Base-by-base conservation (phyloP, 1,284 basidiomycete genomes). In the Boletus sp. region DNA sequence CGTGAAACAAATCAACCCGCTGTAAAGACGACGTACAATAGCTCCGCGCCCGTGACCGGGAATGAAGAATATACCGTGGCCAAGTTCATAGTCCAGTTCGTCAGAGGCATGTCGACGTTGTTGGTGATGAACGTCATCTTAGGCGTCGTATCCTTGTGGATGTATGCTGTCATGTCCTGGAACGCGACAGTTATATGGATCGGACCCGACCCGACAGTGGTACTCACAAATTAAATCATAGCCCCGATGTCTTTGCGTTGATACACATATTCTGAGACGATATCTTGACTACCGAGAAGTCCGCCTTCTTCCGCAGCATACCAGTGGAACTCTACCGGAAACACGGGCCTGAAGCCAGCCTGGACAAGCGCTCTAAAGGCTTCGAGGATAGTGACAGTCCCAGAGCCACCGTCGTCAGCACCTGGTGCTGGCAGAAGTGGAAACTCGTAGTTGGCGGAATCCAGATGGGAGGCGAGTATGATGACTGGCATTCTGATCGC, bases 141-240 rank as follows among this genome's bases (percentile, higher is more conserved):
- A 68, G 94, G 91, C 55, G 76, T 71, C 13, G 88, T 89, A 36
- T 91, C 93, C 54, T 75, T 69, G 80, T 94, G 93, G 57, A 98
- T 89, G 82, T 90, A 97, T 46, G 93, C 94, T 36, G 88, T 91
- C 89, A 94, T 93, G 67, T 94, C 91, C 68, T 91, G 89, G 78
- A 82, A 30, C 1, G n/a, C 7, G 19, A 38, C 12, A 36, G 27
- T 35, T 12, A n/a, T 12, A 36, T 34, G 35, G 27, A 27, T 9
- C 13, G 16, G 27, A 29, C 25, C 17, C 13, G 16, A 33, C 1
- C 3, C 10, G 13, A 29, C 14, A 20, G 22, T 8, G 8, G 46
- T 64, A 82, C 85, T 47, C 36, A 50, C 55, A 8, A 58, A 58
- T 72, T 89, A 85, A 55, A 90, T 82, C 92, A 94, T 94, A 39